These are phyloP conservation scores for Hypericum perforatum DNA, from an alignment of 345 rosid species.

Conservation along the genomic window DNA sequence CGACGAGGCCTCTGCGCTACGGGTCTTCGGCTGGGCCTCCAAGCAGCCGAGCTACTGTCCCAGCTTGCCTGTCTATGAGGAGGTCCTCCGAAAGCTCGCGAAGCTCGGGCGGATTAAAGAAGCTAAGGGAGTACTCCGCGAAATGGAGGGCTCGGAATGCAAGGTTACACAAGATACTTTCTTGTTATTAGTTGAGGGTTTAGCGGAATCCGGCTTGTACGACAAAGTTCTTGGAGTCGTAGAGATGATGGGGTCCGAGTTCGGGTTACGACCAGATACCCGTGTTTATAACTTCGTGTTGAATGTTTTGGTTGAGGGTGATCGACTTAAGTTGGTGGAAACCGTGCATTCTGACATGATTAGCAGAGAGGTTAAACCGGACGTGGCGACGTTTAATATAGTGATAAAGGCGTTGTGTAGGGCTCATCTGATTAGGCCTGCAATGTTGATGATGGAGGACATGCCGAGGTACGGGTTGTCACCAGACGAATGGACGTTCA, in stretches of 20 bases:
- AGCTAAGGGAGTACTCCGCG: constrained; percentile 41
- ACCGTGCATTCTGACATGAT: constrained; percentile 50
- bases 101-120: constrained; percentile 62
- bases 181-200: constrained; percentile 49
- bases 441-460: constrained; percentile 81
- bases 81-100: constrained; percentile 56
- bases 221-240: constrained; percentile 43
- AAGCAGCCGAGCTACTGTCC: constrained; percentile 68
- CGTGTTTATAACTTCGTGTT: constrained; percentile 60
- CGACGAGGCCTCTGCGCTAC: constrained; percentile 62
- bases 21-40: constrained; percentile 57
- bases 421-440: constrained; percentile 82
- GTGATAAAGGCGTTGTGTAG: constrained; percentile 76
- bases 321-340: constrained; percentile 63
- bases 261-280: constrained; percentile 46
- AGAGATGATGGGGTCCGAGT: constrained; percentile 51
- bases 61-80: constrained; percentile 39
- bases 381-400: constrained; percentile 73
- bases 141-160: constrained; percentile 42
- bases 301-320: constrained; percentile 71
- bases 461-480: constrained; percentile 52
- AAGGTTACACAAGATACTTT: constrained; percentile 33
- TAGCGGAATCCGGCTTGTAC: constrained; percentile 44
- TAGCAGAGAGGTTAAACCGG: constrained; percentile 51
- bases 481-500: constrained; percentile 81